A percentile compares a stretch with the other conserved stretches of the same genome.
phyloP scores from a whole-genome alignment of 2,329 filamentous ascomycete species.

The Verticillium nubilum region DNA sequence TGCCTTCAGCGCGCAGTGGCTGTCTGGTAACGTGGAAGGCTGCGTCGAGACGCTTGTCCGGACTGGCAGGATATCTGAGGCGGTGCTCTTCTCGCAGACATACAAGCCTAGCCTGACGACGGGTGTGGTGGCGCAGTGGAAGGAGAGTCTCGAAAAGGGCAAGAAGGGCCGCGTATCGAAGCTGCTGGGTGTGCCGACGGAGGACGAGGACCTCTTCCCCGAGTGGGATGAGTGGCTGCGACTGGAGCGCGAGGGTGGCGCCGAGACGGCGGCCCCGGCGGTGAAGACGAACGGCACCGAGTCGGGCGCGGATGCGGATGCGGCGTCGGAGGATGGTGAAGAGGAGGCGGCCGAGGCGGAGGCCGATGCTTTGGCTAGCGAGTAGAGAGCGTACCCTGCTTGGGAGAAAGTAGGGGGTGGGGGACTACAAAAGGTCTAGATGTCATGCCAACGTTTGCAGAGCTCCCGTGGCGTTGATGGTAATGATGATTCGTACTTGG shows the following conservation, averaged over 20 bases:
- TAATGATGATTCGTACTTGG: constrained; percentile 13
- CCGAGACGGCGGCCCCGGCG: constrained; percentile 20
- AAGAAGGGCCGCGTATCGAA: constrained; percentile 84
- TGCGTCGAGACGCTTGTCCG: constrained; percentile 75
- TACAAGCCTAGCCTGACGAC: constrained; percentile 80
- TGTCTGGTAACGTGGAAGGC: constrained; percentile 73
- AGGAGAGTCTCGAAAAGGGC: constrained; percentile 71
- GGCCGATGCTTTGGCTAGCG: constrained; percentile 16
- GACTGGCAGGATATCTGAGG: constrained; percentile 77
- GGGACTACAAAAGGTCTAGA: constrained; percentile 14
- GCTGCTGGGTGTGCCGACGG: constrained; percentile 74
- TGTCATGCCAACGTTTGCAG: constrained; percentile 8
- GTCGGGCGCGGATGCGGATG: constrained; percentile 15
- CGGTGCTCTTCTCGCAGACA: constrained; percentile 88
- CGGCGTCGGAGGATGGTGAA: constrained; percentile 17
- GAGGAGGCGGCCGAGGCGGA: constrained; percentile 19
- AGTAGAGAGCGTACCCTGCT: constrained; percentile 11
- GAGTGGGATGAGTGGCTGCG: constrained; percentile 91
- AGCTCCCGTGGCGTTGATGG: constrained; percentile 14
- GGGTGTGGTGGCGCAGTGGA: constrained; percentile 71
- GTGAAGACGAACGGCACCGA: constrained; percentile 11
- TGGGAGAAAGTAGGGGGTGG: constrained; percentile 1
- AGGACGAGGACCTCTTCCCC: constrained; percentile 85
- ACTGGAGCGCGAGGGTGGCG: constrained; percentile 67
- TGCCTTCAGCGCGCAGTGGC: constrained; percentile 86